Evolutionary conservation across 2,329 filamentous ascomycete species (phyloP).

Genomic region (Bipolaris victoriae): DNA sequence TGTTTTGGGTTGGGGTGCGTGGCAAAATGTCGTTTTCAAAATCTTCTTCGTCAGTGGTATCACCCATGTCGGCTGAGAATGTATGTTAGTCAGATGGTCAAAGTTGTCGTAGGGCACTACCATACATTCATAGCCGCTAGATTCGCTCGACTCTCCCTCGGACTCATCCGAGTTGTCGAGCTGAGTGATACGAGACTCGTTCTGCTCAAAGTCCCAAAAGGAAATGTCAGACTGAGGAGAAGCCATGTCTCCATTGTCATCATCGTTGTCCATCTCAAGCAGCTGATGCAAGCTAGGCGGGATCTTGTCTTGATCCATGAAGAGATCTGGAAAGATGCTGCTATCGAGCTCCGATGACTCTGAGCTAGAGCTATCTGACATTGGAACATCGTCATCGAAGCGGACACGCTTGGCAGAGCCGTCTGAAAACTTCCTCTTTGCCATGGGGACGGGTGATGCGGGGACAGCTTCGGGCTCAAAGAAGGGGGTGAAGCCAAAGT

Average conservation of each 20-base stretch:
- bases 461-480: conserved; percentile 52
- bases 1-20: conserved; percentile 51
- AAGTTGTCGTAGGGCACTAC: conserved; percentile 28
- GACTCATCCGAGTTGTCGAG: conserved; percentile 38
- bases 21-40: conserved; percentile 56
- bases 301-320: conserved; percentile 74
- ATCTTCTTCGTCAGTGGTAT: conserved; percentile 61
- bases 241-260: conserved; percentile 55
- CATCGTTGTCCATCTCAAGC: conserved; percentile 64
- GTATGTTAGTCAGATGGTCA: conserved; percentile 53
- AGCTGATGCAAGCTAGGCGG: conserved; percentile 75
- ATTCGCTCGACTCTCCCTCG: conserved; percentile 54
- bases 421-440: conserved; percentile 47
- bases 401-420: conserved; percentile 69
- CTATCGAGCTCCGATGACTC: conserved; percentile 62
- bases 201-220: conserved; percentile 68
- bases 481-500: conserved; percentile 45
- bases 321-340: conserved; percentile 77
- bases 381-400: conserved; percentile 69
- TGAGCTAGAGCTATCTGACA: conserved; percentile 64
- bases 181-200: conserved; percentile 50
- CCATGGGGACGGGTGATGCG: conserved; percentile 46
- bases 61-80: conserved; percentile 62
- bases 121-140: conserved; percentile 67
- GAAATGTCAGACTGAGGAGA: conserved; percentile 53